These are phyloP conservation scores for Glycine tomentella DNA, from an alignment of 306 rosid species.

Conservation along the genomic window DNA sequence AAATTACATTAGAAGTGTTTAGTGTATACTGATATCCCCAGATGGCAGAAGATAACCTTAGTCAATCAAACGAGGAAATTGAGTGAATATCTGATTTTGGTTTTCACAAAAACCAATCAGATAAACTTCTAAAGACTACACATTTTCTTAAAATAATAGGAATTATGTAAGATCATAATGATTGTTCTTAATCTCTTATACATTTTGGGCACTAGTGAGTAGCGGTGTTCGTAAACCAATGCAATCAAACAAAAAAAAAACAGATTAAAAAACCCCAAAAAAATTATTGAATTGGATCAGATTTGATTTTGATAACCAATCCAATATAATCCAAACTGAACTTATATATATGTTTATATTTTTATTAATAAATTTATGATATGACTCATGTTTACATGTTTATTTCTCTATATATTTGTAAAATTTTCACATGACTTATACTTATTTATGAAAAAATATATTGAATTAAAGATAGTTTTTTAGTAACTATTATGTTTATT, in stretches of 20 bases:
- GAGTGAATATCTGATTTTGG: background rate
- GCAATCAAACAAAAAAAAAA: background rate
- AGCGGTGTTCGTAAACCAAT: background rate
- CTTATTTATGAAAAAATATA: background rate
- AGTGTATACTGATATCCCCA: background rate
- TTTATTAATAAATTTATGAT: no score
- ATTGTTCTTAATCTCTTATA: background rate
- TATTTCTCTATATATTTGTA: background rate
- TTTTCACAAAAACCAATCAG: background rate
- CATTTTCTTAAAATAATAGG: background rate
- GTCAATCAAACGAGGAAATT: background rate
- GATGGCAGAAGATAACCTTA: background rate
- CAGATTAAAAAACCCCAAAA: no score
- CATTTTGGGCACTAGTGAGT: background rate
- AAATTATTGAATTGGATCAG: background rate
- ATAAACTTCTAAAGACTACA: background rate
- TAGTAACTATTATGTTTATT: background rate
- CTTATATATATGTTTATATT: no score
- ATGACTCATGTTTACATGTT: background rate
- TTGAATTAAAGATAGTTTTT: background rate
- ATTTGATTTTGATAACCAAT: background rate
- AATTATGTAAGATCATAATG: background rate
- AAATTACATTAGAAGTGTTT: background rate
- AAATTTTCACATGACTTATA: background rate
- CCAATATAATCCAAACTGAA: background rate